These are phyloP conservation scores for Posidonia australis DNA, from an alignment of 106 monocot genomes.

Conservation along the genomic window DNA sequence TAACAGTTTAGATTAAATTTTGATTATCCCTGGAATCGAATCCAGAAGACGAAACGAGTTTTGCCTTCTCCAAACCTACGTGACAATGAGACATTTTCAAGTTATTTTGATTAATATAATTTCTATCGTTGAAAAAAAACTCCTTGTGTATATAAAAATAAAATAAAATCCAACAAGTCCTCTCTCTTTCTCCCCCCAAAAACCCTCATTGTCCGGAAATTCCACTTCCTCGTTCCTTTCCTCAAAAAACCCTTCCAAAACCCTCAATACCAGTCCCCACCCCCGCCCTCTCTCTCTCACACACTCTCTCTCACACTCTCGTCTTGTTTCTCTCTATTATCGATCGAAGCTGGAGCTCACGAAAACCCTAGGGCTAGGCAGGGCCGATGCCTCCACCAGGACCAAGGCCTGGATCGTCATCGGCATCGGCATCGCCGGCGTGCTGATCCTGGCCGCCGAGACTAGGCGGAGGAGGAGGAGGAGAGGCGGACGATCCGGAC, in stretches of 20 bases:
- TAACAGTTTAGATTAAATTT: no score
- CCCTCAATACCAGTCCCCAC: not conserved
- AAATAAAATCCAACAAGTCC: no score
- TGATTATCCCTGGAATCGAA: no score
- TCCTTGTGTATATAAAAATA: no score
- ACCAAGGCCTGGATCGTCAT: slow-evolving; percentile 65
- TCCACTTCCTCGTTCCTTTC: no score
- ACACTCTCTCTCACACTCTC: not conserved
- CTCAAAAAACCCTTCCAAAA: slow-evolving; percentile 10
- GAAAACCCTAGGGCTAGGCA: slow-evolving; percentile 10
- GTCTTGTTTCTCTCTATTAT: not conserved
- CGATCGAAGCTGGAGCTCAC: slow-evolving; percentile 30
- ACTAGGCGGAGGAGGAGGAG: slow-evolving; percentile 33
- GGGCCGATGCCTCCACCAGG: slow-evolving; percentile 27
- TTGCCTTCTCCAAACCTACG: no score
- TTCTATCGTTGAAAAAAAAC: no score
- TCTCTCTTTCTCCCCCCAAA: no score
- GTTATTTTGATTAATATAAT: no score
- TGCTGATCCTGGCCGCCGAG: slow-evolving; percentile 47
- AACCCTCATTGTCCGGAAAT: no score
- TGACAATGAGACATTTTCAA: no score
- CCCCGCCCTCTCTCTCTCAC: slow-evolving; percentile 1
- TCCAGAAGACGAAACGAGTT: no score
- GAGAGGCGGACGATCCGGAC: not conserved
- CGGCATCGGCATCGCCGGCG: slow-evolving; percentile 62